phyloP scores from a whole-genome alignment of 2,329 filamentous ascomycete species.

The Exophiala dermatitidis region DNA sequence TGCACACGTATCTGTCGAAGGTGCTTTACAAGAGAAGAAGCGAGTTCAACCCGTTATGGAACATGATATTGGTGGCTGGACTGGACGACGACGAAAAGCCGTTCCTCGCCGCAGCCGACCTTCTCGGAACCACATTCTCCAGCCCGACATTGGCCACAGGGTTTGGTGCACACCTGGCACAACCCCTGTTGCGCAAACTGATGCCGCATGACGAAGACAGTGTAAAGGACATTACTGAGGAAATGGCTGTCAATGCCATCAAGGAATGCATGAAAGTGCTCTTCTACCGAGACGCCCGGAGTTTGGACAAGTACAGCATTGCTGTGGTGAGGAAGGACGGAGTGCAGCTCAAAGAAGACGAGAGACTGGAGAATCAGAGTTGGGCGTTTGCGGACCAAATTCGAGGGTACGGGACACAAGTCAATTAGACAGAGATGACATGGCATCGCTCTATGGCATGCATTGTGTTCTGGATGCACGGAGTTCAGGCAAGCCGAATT shows the following conservation, averaged over 20 bases:
- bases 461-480: conserved; percentile 1
- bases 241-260: conserved; percentile 71
- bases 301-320: conserved; percentile 83
- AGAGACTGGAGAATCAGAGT: conserved; percentile 90
- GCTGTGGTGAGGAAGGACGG: conserved; percentile 80
- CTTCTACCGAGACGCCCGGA: conserved; percentile 93
- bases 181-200: conserved; percentile 78
- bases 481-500: conserved; percentile 1
- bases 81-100: conserved; percentile 72
- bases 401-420: conserved; percentile 87
- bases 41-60: conserved; percentile 97
- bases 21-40: conserved; percentile 91
- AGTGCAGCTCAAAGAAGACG: conserved; percentile 72
- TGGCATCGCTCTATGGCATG: background rate
- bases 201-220: conserved; percentile 73
- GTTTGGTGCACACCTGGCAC: conserved; percentile 84
- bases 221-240: conserved; percentile 60
- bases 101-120: conserved; percentile 85
- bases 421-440: conserved; percentile 33
- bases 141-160: conserved; percentile 86
- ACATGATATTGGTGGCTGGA: conserved; percentile 84
- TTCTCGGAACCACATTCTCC: conserved; percentile 86
- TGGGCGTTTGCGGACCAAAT: conserved; percentile 97
- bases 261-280: conserved; percentile 97
- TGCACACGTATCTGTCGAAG: conserved; percentile 94